Evolutionary conservation across 306 rosid species (phyloP), one percentile per base, ranked within the genome.

Genomic region (Rosa multiflora): DNA sequence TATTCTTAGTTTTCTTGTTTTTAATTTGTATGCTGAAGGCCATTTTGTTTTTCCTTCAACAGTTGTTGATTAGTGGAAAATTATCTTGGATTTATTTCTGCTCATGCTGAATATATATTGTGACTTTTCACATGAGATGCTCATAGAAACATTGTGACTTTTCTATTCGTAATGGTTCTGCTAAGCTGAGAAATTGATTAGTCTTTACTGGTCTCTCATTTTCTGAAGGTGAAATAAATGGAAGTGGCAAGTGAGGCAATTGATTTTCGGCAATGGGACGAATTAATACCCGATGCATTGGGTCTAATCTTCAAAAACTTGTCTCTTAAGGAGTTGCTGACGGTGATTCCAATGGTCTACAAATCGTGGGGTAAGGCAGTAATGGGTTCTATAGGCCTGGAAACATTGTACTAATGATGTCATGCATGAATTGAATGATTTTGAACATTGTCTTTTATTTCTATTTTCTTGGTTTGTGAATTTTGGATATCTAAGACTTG

Each of bases 321-420:
- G 7, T 79, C 93, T 69, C 94, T 93, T 35, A 89, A 89, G 62
- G 99, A 91, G 71, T 88, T 76, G 66, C 90, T 93, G 37, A 90
- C 94, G 0, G 94, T 91, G 78, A 87, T 96, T 79, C 99, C 98
- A 4, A 79, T 91, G 88, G 98, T 93, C 26, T 96, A 97, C 78
- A 93, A 93, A 80, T 90, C 97, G 66, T 96, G 99, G 99, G 78
- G 84, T 83, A 90, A 82, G 82, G 96, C 91, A n/a, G 96, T 91
- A 5, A 66, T 71, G 23, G 98, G 91, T 32, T 32, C 35, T 32
- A 32, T 32, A 32, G 2, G 35, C 35, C 35, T 32, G 35, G 1
- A 32, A 32, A 32, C 35, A 32, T 32, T 32, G 35, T 32, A 32
- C 35, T 32, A 32, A 32, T 32, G 35, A 32, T 32, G 1, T 32